phyloP scores from a whole-genome alignment of 495 filamentous ascomycete genomes.

The Penicillium pancosmium region DNA sequence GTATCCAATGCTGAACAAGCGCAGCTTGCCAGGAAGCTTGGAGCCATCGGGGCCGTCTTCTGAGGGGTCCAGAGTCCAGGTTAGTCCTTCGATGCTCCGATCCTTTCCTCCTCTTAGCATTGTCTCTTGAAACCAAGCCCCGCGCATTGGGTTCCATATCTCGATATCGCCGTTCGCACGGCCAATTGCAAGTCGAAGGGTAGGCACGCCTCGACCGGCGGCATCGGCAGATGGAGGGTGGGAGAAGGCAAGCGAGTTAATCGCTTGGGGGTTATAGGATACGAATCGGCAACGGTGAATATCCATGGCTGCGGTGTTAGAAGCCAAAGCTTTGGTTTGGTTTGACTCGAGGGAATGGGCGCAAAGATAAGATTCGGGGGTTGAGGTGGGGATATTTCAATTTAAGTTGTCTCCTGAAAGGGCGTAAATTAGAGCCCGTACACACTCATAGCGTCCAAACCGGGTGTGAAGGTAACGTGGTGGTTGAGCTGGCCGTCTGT shows the following conservation, averaged over 20 bases:
- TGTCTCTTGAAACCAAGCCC: conserved; percentile 87
- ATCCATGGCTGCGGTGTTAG: conserved; percentile 65
- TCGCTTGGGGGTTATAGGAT: conserved; percentile 87
- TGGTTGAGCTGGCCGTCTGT: conserved; percentile 25
- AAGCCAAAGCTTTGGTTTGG: conserved; percentile 23
- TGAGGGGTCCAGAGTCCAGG: conserved; percentile 87
- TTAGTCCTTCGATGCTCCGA: conserved; percentile 84
- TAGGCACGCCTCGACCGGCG: conserved; percentile 53
- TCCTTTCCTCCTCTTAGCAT: conserved; percentile 82
- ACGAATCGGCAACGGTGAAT: conserved; percentile 97
- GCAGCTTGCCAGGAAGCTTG: conserved; percentile 69
- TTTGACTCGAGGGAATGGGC: conserved; percentile 10
- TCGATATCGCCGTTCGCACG: conserved; percentile 96
- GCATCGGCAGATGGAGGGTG: conserved; percentile 65
- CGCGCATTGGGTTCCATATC: conserved; percentile 92
- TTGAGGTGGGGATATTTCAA: conserved; percentile 19
- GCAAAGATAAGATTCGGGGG: conserved; percentile 13
- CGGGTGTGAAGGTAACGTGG: conserved; percentile 15
- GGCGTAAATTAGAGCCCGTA: conserved; percentile 34
- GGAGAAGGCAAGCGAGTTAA: conserved; percentile 93
- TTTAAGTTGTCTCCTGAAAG: conserved; percentile 29
- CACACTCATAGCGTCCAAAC: conserved; percentile 36
- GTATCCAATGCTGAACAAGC: conserved; percentile 96
- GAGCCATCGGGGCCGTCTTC: conserved; percentile 63
- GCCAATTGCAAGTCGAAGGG: conserved; percentile 81